Evolutionary conservation across 1,139 yeast species (phyloP), one percentile per base, ranked within the genome.

Genomic region (Geotrichum fermentans): DNA sequence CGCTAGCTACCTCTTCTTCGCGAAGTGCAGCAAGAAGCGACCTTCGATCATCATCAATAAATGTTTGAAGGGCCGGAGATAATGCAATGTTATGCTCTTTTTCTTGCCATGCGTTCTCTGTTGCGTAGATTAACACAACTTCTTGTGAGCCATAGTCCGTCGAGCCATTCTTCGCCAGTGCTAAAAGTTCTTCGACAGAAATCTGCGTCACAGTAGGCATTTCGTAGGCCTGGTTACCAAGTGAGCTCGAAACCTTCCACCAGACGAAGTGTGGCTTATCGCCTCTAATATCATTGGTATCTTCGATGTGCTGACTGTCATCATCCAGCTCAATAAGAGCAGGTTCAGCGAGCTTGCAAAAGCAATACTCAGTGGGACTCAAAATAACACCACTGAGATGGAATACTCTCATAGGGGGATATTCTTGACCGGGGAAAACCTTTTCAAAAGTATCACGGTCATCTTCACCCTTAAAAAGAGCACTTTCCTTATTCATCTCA

Each of bases 281-380:
- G 24, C 16, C 29, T 6, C 16, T 16, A 14, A n/a, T 24, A 13
- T 22, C 34, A 10, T 6, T 11, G 32, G 10, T 28, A n/a, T 39
- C 43, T 32, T 46, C 45, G 2, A 34, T 24, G 3, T 28, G 40
- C 11, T 42, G 45, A 2, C 34, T 43, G 14, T 48, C 49, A n/a
- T 47, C 47, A 26, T 44, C 45, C 10, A 32, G 14, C 33, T 45
- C 41, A 2, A 45, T 44, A 13, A 40, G 30, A 11, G 30, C 14
- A 24, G 14, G 16, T 5, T 28, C 33, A 28, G 40, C 18, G 32
- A 45, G 34, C 22, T 38, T 16, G 37, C 45, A 43, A 45, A 57
- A 59, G 49, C 56, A 60, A 43, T 54, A 61, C 45, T 62, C 65
- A 2, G 56, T 50, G 0, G 65, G 65, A 28, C 63, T 59, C n/a